Base-by-base conservation (phyloP, 1,139 yeast genomes). In the Citeromyces hawaiiensis region DNA sequence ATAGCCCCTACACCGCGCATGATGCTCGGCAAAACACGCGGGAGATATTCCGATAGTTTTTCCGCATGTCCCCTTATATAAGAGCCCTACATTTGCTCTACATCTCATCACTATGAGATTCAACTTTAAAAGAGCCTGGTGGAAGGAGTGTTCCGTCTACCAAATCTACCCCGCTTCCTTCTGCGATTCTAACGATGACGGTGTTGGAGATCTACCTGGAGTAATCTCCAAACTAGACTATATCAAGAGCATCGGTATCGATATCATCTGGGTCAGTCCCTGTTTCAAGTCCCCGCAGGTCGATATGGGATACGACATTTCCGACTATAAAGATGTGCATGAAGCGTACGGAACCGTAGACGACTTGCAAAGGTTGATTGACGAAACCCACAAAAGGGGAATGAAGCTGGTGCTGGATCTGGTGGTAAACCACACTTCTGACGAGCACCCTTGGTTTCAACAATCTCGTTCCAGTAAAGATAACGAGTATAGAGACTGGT, bases 271-370 rank as follows among this genome's bases (percentile, higher is more conserved):
- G 81, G 56, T 73, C 43, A 68, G 71, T 23, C 81, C 81, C 32
- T 68, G 70, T 61, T 72, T 64, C 54, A 74, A 70, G 45, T 69
- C 76, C 2, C 81, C 81, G 3, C 74, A 70, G 49, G 70, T 68
- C 36, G 81, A 74, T 49, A 73, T 74, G 80, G 81, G 81, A 2
- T 74, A 74, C 52, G 81, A 74, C 49, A 70, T 74, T 47, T 58
- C 70, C 31, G 68, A 74, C 54, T 74, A 74, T 52, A 63, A 69
- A 49, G 62, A 56, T 13, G 63, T 74, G 32, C 66, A 72, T 51
- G 68, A 72, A 4, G 60, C 59, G 45, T 74, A 71, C 50, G 81
- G 81, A 37, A 64, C 74, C 9, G 52, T 72, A 54, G 64, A 66
- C 39, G 76, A 70, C 47, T 65, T 69, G 67, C 70, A 70, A 46